Evolutionary conservation across 805 yeast genomes (phyloP), one percentile per base, ranked within the genome.

Genomic region (Lipomyces lipofer): DNA sequence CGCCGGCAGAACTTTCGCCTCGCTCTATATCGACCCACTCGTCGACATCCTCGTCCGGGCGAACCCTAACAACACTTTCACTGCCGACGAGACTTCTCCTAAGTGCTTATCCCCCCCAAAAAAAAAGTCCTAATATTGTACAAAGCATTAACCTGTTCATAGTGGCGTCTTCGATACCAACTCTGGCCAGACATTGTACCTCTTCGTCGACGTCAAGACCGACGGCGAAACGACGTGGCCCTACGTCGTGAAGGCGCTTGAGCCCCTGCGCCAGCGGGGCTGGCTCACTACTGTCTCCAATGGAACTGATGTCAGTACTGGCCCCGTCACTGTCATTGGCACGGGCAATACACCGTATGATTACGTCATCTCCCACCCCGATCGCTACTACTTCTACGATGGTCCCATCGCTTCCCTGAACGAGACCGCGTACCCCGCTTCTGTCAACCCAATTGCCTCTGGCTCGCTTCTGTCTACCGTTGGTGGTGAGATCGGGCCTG

Each of bases 151-250:
- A n/a, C n/a, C 10, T 28, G 7, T 35, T n/a, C 13, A 10, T 25
- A 54, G 71, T 59, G 72, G 77, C 32, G 66, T 72, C 8, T 77
- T 78, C 45, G 71, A 72, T 52, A 74, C 80, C 45, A 74, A 77
- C 32, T 77, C 80, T 0, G 74, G 71, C 47, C 69, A 73, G n/a
- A 79, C 88, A 1, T 67, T 84, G 17, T 81, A 78, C 65, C 70
- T 86, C 28, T 81, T 83, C 71, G 73, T 86, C 62, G 92, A 86
- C 67, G 74, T 82, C 1, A 78, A 78, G 39, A 80, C 86, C n/a
- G 68, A 70, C 21, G 72, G 71, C 1, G 64, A 65, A n/a, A 56
- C 62, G 21, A 77, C 83, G 0, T 84, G 79, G 67, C 67, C 70
- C 1, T 67, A 71, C 19, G 69, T 86, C 32, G 69, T 73, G 58